Evolutionary conservation across 306 rosid species (phyloP), one percentile per base, ranked within the genome.

Genomic region (Corylus heterophylla): DNA sequence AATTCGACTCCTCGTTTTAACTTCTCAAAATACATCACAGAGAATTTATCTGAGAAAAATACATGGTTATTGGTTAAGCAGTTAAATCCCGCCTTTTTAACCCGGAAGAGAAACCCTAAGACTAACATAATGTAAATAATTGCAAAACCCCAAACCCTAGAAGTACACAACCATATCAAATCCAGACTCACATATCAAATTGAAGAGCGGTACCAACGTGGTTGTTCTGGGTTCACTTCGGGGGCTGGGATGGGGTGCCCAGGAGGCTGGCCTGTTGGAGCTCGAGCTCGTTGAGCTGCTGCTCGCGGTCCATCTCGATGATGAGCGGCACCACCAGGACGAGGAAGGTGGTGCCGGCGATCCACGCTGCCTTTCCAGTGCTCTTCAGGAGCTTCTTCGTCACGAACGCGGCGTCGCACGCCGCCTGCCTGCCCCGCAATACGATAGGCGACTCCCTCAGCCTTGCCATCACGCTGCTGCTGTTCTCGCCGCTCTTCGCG

Each of bases 311-410:
- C 96, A 93, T 95, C 76, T 88, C 97, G 79, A 95, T 91, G 74
- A 95, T 91, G 74, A 95, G 83, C 3, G 98, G 98, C 0, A 92
- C 98, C 22, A 89, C 90, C 70, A 95, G 89, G 18, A 95, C 75
- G 69, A 92, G 89, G 75, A 95, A 92, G 37, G 96, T 86, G 54
- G 98, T 95, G 47, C 98, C 98, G 58, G 91, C 90, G 79, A 95
- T 91, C 98, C 98, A 95, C 0, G 98, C 98, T 17, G 98, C 98
- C 81, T 83, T 95, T 4, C 98, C 98, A 69, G 98, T 95, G 89
- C 97, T 92, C 62, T 81, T 86, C 69, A 92, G 83, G 37, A 95
- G 98, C 89, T 91, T 92, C 70, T 84, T 81, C 2, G 91, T 25
- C 14, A 93, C 92, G 77, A 84, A 58, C 14, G 89, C 81, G 52